These are phyloP conservation scores for Apiotrichum porosum DNA, from an alignment of 1,284 basidiomycete species.

Conservation along the genomic window DNA sequence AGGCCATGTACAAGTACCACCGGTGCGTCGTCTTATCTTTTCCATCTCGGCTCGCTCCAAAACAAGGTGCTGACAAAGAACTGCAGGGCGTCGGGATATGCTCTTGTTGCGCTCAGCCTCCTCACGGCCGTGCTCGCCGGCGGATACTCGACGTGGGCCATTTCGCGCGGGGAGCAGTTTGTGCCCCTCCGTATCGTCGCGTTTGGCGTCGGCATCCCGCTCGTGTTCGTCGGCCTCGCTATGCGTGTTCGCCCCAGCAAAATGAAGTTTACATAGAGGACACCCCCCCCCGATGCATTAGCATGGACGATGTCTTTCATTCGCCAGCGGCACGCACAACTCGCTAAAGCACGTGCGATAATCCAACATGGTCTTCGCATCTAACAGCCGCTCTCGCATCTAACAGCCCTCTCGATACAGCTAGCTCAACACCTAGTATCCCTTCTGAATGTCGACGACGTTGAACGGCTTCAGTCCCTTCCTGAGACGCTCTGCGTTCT, in stretches of 20 bases:
- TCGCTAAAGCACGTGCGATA: no score
- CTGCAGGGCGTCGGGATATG: conserved; percentile 40
- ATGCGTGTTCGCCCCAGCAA: conserved; percentile 33
- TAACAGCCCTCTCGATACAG: no score
- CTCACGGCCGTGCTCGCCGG: conserved; percentile 41
- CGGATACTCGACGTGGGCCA: conserved; percentile 36
- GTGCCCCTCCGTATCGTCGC: conserved; percentile 25
- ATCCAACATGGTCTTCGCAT: no score
- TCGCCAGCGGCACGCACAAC: no score
- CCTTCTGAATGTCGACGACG: conserved; percentile 30
- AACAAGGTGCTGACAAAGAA: background rate
- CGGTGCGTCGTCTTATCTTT: conserved; percentile 38
- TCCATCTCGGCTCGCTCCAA: background rate
- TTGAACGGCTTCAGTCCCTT: conserved; percentile 29
- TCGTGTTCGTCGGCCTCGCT: conserved; percentile 32
- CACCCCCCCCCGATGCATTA: background rate
- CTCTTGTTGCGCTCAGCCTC: conserved; percentile 34
- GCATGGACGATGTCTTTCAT: background rate
- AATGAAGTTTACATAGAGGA: conserved; percentile 25
- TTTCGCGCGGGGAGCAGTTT: conserved; percentile 1
- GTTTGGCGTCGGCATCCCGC: conserved; percentile 37
- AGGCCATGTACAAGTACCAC: conserved; percentile 46
- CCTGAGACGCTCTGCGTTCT: conserved; percentile 34
- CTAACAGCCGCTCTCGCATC: no score
- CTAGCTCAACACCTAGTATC: conserved; percentile 25